Percentiles rank a stretch among this genome's conserved stretches.
Conservation (phyloP, 2,329 filamentous ascomycete genomes). For the Incumbomyces lentus region DNA sequence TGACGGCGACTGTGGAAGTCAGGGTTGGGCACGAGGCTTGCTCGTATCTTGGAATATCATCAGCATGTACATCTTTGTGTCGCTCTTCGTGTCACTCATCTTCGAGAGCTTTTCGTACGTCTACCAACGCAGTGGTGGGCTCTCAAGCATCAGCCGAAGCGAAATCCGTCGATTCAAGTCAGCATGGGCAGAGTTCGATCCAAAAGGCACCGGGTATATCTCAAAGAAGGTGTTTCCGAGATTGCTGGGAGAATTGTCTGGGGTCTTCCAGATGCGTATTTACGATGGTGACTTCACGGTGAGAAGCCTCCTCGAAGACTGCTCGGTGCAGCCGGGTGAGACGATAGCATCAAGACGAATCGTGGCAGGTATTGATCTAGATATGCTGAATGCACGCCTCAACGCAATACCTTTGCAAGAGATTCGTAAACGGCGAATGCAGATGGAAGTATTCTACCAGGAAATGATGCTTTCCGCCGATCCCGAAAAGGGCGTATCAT, state of each 20-base stretch:
- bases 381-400: conserved; percentile 63
- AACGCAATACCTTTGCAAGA: conserved; percentile 61
- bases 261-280: conserved; percentile 93
- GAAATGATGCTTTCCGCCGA: conserved; percentile 92
- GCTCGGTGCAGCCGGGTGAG: conserved; percentile 49
- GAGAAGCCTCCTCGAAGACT: conserved; percentile 73
- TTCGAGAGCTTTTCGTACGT: conserved; percentile 99
- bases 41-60: conserved; percentile 98
- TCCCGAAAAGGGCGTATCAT: conserved; percentile 77
- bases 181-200: conserved; percentile 93
- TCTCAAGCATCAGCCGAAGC: conserved; percentile 80
- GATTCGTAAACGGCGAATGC: conserved; percentile 63
- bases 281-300: conserved; percentile 88
- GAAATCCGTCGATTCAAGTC: conserved; percentile 97
- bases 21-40: conserved; percentile 73
- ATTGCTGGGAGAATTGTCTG: conserved; percentile 81
- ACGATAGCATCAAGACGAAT: conserved; percentile 33
- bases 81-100: conserved; percentile 94
- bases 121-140: conserved; percentile 89
- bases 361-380: conserved; percentile 56
- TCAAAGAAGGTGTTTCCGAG: conserved; percentile 80
- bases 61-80: conserved; percentile 99
- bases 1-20: conserved; percentile 84
- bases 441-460: conserved; percentile 92
- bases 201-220: conserved; percentile 83